Conservation (phyloP, 345 rosid genomes). For the Euphorbia peplus region DNA sequence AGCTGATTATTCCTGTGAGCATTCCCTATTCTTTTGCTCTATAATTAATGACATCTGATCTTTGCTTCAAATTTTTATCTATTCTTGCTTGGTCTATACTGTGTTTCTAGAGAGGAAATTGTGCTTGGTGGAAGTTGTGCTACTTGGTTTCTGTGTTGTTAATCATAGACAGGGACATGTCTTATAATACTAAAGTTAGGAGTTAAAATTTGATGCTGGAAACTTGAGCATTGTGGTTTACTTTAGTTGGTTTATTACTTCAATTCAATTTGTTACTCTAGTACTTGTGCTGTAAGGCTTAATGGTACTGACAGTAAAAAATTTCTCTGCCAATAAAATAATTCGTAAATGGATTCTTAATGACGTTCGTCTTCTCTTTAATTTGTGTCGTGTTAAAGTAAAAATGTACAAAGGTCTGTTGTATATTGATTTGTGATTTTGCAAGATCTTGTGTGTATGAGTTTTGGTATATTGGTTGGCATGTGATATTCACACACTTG, state of each 20-base stretch:
- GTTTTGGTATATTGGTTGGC: not conserved
- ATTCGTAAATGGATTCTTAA: not conserved
- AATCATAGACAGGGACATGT: not conserved
- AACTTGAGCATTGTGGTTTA: not conserved
- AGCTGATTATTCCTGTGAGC: slow-evolving; percentile 85
- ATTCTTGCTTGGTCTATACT: not conserved
- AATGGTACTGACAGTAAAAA: not conserved
- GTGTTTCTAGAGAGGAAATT: not conserved
- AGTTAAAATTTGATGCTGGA: not conserved
- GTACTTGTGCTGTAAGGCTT: not conserved
- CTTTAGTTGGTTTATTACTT: not conserved
- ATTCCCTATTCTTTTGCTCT: slow-evolving; percentile 18
- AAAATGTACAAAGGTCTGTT: not conserved
- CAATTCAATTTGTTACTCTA: not conserved
- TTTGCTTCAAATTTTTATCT: slow-evolving; percentile 1
- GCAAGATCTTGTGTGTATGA: not conserved
- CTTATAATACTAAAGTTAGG: not conserved
- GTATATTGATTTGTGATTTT: not conserved
- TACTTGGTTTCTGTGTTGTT: not conserved
- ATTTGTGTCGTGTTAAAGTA: not conserved
- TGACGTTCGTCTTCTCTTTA: not conserved
- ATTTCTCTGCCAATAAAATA: not conserved
- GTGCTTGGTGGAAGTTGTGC: not conserved
- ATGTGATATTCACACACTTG: not conserved
- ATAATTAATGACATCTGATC: slow-evolving; percentile 6